Conservation (phyloP, 345 rosid genomes). For the Hibiscus syriacus region DNA sequence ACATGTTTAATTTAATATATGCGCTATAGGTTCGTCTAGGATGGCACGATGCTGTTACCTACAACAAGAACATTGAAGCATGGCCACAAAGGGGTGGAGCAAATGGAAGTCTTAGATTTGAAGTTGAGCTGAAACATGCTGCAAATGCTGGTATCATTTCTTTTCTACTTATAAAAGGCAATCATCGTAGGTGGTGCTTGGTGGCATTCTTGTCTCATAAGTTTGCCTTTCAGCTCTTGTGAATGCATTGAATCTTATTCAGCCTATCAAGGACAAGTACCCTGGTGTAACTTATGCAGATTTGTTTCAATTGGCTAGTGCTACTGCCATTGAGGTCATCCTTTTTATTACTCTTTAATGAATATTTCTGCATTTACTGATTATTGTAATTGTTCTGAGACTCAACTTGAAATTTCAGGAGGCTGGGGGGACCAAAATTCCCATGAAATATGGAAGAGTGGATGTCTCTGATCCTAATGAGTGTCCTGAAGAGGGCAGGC, state of each 20-base stretch:
- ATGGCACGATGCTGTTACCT: conserved; percentile 97
- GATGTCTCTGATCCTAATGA: conserved; percentile 64
- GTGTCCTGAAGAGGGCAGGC: conserved; percentile 98
- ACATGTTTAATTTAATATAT: background rate
- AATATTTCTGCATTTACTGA: no score
- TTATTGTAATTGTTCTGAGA: no score
- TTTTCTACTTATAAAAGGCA: background rate
- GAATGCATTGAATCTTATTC: conserved; percentile 69
- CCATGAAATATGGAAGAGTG: conserved; percentile 93
- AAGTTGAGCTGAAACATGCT: conserved; percentile 81
- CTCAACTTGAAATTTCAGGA: conserved; percentile 40
- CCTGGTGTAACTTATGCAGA: conserved; percentile 78
- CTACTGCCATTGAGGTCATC: conserved; percentile 84
- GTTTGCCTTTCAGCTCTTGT: conserved; percentile 55
- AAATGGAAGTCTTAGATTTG: conserved; percentile 87
- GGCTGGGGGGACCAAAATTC: conserved; percentile 91
- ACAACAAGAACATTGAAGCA: conserved; percentile 78
- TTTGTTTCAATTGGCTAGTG: conserved; percentile 89
- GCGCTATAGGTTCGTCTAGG: conserved; percentile 70
- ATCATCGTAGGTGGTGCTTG: background rate
- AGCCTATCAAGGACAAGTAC: conserved; percentile 80
- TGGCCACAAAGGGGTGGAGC: conserved; percentile 95
- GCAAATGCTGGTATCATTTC: conserved; percentile 78
- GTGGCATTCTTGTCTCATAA: conserved; percentile 9
- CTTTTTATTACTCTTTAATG: conserved; percentile 14